Base-by-base conservation (phyloP, 768 basidiomycete species). In the Boletus rufocinnamomeus region DNA sequence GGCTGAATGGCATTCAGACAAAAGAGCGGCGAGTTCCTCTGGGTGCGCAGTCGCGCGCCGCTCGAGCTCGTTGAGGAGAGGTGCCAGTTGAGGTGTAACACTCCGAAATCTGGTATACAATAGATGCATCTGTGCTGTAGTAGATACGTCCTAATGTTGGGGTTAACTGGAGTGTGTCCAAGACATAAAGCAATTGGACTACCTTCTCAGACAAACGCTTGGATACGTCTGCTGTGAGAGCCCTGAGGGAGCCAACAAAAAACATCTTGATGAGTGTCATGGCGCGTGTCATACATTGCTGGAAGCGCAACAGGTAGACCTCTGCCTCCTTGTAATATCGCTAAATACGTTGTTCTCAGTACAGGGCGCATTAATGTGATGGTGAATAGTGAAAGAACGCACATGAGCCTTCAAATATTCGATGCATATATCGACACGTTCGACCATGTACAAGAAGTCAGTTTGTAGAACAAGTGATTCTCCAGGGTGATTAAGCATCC, bases 231-330 rank as follows among this genome's bases (percentile, higher is more conserved):
- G 83, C 76, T 1, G 89, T 85, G 13, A 97, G 80, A 0, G 89
- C 86, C 41, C 89, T 82, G 7, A 98, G 77, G 9, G 91, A 89
- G 6, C 88, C 89, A 7, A 96, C 87, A 67, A 97, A 98, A 75
- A 90, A 95, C 86, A 98, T 95, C 74, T 92, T 96, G 77, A 98
- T 93, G 45, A 99, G 82, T 0, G 95, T 98, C 96, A 98, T 98
- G 11, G 93, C 91, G 28, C 97, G 86, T 0, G 94, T 97, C 84
- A 98, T 89, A 71, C 97, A 99, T 74, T 99, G 97, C 68, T 97
- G 96, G 74, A 95, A 98, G 25, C 97, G 87, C 32, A 99, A 81
- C n/a, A 97, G 78, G 72, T 97, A 98, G 21, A 99, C 79, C 66
- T 98, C 94, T 9, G 94, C 87, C 76, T 98, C 97, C 63, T 83